These are phyloP conservation scores for Pichia sp. DNA, from an alignment of 1,139 yeast species.

Conservation along the genomic window DNA sequence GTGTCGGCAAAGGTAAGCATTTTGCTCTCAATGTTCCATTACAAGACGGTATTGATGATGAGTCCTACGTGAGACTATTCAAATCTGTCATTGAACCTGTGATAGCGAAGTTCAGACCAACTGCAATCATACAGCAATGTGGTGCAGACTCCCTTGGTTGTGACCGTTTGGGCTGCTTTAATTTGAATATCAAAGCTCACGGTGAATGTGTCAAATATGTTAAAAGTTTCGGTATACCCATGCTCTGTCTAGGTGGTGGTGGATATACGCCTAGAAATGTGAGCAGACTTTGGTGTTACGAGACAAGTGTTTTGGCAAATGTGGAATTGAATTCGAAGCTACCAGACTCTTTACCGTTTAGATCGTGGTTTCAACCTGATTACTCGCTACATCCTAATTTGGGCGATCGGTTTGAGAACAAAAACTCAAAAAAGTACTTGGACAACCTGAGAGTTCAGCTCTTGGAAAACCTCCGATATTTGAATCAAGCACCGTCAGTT, in stretches of 20 bases:
- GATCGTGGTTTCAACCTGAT: constrained; percentile 90
- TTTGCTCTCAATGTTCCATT: constrained; percentile 88
- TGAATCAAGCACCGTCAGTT: constrained; percentile 92
- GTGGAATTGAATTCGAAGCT: constrained; percentile 69
- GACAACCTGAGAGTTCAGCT: constrained; percentile 75
- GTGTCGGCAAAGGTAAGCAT: constrained; percentile 82
- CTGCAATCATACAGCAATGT: constrained; percentile 91
- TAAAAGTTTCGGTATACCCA: constrained; percentile 80
- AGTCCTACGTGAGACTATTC: constrained; percentile 50
- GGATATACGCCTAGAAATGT: constrained; percentile 98
- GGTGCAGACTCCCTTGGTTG: constrained; percentile 96
- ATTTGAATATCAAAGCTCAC: constrained; percentile 87
- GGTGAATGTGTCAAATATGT: constrained; percentile 92
- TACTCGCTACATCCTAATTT: constrained; percentile 83
- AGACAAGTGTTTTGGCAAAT: constrained; percentile 82
- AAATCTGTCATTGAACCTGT: constrained; percentile 86
- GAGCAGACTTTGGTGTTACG: constrained; percentile 93
- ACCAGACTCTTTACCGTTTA: constrained; percentile 77
- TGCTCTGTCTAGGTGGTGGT: constrained; percentile 95
- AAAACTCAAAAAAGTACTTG: constrained; percentile 76
- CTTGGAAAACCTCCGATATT: constrained; percentile 73
- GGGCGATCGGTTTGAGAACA: constrained; percentile 85
- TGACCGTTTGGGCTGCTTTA: constrained; percentile 90
- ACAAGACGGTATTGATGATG: constrained; percentile 94
- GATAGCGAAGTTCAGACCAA: constrained; percentile 71